Base-by-base conservation (phyloP, 139 green algal genomes). In the Tetradesmus lagerheimii region DNA sequence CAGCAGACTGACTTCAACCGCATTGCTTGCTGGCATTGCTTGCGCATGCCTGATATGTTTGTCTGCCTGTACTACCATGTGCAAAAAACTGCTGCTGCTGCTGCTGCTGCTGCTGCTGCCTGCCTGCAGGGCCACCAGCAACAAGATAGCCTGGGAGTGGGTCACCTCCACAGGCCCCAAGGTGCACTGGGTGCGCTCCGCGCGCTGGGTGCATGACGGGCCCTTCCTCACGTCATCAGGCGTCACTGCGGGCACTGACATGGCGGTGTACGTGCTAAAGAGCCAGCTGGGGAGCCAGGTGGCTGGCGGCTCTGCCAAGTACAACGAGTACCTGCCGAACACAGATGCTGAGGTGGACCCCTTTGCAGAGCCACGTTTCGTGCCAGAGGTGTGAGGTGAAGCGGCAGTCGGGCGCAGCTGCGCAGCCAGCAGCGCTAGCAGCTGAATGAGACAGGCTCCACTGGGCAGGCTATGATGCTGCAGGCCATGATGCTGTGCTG, bases 181-280 rank as follows among this genome's bases (percentile, higher is more conserved):
- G 16, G 84, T 89, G 29, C n/a, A 66, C 14, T 89, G 84, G 84
- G 66, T 83, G 39, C 39, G 39, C 1, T 27, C 9, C 23, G 84
- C 84, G 2, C 66, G 84, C 39, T 89, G 84, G 84, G 84, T 89
- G 39, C 67, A 67, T n/a, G 84, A 89, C n/a, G 84, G 66, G 12
- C 37, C 31, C 37, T 89, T 71, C 27, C 1, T 89, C 8, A 89
- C 84, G 27, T 83, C 66, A 18, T 83, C 66, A 3, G 84, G 84
- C 4, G 84, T 89, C 18, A 74, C 38, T 81, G 84, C 84, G 14
- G 84, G 84, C 20, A 53, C 67, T 57, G 84, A 89, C 66, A 66
- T 66, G 38, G 84, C 84, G 67, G 67, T 89, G 41, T 66, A 41
- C 20, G 37, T 82, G n/a, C 25, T 89, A 23, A 89, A 89, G 84